These are phyloP conservation scores for Waltergamsia citrina DNA, from an alignment of 2,329 filamentous ascomycete genomes.

Conservation along the genomic window DNA sequence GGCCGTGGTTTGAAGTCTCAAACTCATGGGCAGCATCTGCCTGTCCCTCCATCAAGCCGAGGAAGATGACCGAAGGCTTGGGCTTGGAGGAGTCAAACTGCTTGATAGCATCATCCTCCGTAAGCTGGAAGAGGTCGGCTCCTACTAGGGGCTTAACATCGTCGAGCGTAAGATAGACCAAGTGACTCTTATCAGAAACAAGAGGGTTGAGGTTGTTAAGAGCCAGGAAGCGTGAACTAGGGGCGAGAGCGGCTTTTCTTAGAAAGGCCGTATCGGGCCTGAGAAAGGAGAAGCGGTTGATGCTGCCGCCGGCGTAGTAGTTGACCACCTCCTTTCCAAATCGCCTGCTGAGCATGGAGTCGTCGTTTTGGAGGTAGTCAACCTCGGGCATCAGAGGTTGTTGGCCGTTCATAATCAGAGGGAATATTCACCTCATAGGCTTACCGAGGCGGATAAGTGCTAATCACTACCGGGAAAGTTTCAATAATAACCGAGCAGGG, in stretches of 20 bases:
- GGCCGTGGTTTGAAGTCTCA: conserved; percentile 39
- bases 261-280: conserved; percentile 64
- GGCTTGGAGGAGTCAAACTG: conserved; percentile 63
- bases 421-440: not conserved
- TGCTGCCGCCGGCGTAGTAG: conserved; percentile 71
- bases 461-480: too few species aligned
- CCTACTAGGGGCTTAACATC: conserved; percentile 67
- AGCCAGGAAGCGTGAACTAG: conserved; percentile 62
- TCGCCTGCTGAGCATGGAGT: conserved; percentile 63
- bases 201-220: conserved; percentile 73
- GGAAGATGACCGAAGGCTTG: conserved; percentile 67
- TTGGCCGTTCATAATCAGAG: not conserved
- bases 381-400: conserved; percentile 30
- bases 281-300: conserved; percentile 75
- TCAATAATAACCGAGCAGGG: too few species aligned
- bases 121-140: conserved; percentile 56
- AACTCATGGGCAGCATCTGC: conserved; percentile 26
- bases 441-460: too few species aligned
- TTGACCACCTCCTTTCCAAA: conserved; percentile 76
- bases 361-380: conserved; percentile 33
- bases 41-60: conserved; percentile 66
- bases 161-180: conserved; percentile 59
- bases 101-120: conserved; percentile 64
- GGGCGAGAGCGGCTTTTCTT: conserved; percentile 54
- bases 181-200: conserved; percentile 39